Evolutionary conservation across 345 rosid genomes (phyloP), one percentile per base, ranked within the genome.

Genomic region (Dipteronia sinensis): DNA sequence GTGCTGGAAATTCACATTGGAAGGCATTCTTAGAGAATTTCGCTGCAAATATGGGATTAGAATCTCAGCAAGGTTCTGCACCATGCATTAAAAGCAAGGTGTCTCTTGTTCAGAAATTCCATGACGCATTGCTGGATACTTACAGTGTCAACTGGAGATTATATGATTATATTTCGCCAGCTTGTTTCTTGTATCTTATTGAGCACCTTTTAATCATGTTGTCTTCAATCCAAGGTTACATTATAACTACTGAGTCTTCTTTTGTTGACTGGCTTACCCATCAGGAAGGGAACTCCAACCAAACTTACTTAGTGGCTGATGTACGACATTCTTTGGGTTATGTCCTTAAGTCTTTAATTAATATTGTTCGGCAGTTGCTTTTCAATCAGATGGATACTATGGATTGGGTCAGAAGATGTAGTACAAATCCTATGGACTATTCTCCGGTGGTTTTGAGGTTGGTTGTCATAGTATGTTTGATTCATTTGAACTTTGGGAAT

Each of bases 131-230:
- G 34, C 10, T 1, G 31, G 85, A 81, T 40, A 61, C 87, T 10
- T 88, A 70, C 61, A 58, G 6, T 0, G 82, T 51, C 49, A 73
- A 85, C 73, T 83, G 89, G 88, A 79, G 47, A 76, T 2, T 62
- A 1, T 5, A 16, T 2, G 82, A 81, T 77, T 84, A 81, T 46
- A 78, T 88, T 9, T 80, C 88, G 34, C 91, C 86, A 2, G 65
- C 6, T 20, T 86, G 88, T 65, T 84, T 86, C 76, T 29, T 84
- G 29, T 88, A 84, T 76, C 88, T 88, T 11, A 13, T 86, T 27
- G 91, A 86, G 65, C 85, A 84, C 12, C 81, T 71, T 49, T 66
- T 85, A 46, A 42, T 83, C 63, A 25, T 81, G 16, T 11, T 79
- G 2, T 73, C 83, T 58, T 69, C 8, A 76, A 23, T 27, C 16